Base-by-base conservation (phyloP, 176 grass and related monocot genomes). In the Phyllostachys edulis region DNA sequence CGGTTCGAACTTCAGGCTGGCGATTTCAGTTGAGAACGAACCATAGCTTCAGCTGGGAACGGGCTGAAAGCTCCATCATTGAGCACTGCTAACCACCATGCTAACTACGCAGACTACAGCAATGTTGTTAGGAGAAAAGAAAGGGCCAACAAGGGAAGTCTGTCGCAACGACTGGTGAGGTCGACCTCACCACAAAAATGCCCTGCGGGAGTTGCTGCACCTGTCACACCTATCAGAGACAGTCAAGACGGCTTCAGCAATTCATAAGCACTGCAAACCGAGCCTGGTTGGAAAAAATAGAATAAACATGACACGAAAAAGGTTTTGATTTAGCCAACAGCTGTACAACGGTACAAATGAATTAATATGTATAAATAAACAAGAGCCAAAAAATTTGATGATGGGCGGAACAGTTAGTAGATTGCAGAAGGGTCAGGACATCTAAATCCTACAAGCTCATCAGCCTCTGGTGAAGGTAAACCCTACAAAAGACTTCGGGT, bases 291-390 rank as follows among this genome's bases (percentile, higher is more conserved):
- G 1, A 17, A 46, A 18, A 71, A 77, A 64, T 79, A 9, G 57
- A 88, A 72, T 78, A 78, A 78, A 72, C 45, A 76, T 44, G 32
- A 52, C 55, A 88, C 52, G 55, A 63, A 78, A 50, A 9, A 15
- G 15, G 41, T 76, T 75, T 63, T 34, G 2, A 56, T 69, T 76
- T 84, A 76, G 69, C 51, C 80, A 76, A 18, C 51, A 64, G 54
- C 89, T 91, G 69, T 91, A 87, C 85, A 91, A 13, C 34, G 54
- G 18, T 84, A 76, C 80, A 45, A 87, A 91, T 70, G 69, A 91
- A 91, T 84, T 80, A 80, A 80, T 83, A 84, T 75, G 67, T 84
- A 74, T 73, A 59, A 71, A 90, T 71, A 76, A 89, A 63, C 75
- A 75, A 5, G 5, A 51, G 67, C 21, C 7, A 80, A 90, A 87